Base-by-base conservation (phyloP, 2,329 filamentous ascomycete genomes). In the Alternaria hordeiaustralica region DNA sequence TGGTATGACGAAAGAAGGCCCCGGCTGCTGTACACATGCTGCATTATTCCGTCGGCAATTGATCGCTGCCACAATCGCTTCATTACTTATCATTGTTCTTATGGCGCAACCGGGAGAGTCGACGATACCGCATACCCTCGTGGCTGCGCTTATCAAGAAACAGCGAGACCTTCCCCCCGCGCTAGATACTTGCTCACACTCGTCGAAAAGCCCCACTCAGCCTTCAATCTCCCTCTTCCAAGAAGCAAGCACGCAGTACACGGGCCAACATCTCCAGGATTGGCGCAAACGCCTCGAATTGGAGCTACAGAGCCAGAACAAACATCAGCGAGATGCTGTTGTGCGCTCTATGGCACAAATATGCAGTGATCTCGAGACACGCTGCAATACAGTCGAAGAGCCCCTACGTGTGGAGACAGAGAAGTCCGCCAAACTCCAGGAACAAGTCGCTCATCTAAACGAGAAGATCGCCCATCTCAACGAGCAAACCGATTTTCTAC, bases 311-410 rank as follows among this genome's bases (percentile, higher is more conserved):
- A 71, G 68, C 23, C 75, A 80, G 21, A 75, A 63, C 41, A 77
- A 75, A 13, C 76, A 80, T 25, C 83, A 85, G 30, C 79, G 85
- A 8, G 79, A 84, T n/a, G 77, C 75, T 2, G 76, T 89, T 9
- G 73, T 86, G 26, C 78, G 81, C 10, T 81, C 84, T 20, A 83
- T 89, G 15, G 80, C 83, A 15, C 81, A 85, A 33, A 83, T 86
- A 12, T 89, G 87, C 69, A 81, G 82, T 23, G 86, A 88, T 60
- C 78, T 89, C 1, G 87, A 89, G 68, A 77, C 76, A 10, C 83
- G 87, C 8, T 89, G 87, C 69, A 81, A 84, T 33, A 82, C 82
- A 30, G 80, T 86, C 3, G 87, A 89, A 74, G 81, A 81, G 53
- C 87, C 87, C 6, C 77, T 89, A 12, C 81, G 81, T 5, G 75